phyloP scores from a whole-genome alignment of 805 yeast genomes.

The Candida sanyiensis region DNA sequence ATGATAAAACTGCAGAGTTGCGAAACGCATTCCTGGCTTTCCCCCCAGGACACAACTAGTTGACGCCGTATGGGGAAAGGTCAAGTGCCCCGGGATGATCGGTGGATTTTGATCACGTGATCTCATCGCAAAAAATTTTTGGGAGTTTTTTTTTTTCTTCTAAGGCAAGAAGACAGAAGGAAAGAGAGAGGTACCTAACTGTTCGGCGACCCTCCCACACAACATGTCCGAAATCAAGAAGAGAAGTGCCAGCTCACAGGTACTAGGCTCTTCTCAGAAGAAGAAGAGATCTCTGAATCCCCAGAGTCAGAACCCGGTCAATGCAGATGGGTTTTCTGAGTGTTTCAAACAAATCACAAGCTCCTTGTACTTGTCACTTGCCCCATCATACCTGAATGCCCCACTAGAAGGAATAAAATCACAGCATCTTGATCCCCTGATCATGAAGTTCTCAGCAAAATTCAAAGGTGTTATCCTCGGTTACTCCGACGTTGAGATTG shows the following conservation, averaged over 20 bases:
- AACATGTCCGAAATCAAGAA: not conserved
- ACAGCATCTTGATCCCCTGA: slow-evolving; percentile 85
- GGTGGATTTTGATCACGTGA: slow-evolving; percentile 2
- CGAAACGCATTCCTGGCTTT: no score
- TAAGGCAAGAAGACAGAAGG: not conserved
- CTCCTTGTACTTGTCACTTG: slow-evolving; percentile 73
- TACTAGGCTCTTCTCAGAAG: slow-evolving; percentile 6
- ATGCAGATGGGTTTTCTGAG: slow-evolving; percentile 47
- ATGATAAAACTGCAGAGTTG: not conserved
- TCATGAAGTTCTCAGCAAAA: slow-evolving; percentile 72
- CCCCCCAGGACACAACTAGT: no score
- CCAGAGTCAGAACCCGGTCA: slow-evolving; percentile 31
- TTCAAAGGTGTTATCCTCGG: slow-evolving; percentile 82
- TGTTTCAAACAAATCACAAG: slow-evolving; percentile 62
- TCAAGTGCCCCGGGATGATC: no score
- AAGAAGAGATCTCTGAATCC: slow-evolving; percentile 17
- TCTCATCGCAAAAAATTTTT: slow-evolving; percentile 1
- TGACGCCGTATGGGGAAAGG: no score
- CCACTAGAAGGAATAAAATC: slow-evolving; percentile 77
- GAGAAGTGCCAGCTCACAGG: not conserved
- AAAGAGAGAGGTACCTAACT: not conserved
- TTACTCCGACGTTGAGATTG: slow-evolving; percentile 57
- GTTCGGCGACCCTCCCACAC: not conserved
- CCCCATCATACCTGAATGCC: slow-evolving; percentile 67
- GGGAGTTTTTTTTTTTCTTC: not conserved